A percentile compares a stretch with the other conserved stretches of the same genome.
Conservation (phyloP, 2,329 filamentous ascomycete species). For the Trichoderma cornu-damae region DNA sequence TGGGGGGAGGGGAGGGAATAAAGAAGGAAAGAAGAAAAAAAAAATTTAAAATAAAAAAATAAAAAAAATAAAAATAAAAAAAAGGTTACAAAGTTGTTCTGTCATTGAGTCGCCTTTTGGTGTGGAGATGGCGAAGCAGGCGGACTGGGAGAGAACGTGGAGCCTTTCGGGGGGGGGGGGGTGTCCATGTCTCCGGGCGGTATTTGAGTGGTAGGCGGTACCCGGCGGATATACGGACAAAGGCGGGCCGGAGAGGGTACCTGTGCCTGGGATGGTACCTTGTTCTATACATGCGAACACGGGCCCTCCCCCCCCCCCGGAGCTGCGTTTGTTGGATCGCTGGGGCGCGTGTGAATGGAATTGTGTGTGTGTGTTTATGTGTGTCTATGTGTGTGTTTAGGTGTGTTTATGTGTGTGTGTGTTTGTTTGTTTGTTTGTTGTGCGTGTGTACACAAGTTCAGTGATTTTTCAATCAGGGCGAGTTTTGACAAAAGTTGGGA, state of each 20-base stretch:
- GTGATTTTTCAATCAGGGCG: no score
- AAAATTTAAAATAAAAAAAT: no score
- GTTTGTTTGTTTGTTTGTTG: no score
- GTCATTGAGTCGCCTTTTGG: background rate
- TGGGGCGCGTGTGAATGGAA: conserved; percentile 7
- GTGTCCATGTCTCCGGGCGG: background rate
- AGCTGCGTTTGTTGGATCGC: conserved; percentile 20
- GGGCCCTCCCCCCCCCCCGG: background rate
- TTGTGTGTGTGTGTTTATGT: no score
- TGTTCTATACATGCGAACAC: background rate
- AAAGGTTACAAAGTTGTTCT: no score
- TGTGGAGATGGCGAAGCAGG: background rate
- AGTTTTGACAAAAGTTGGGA: no score
- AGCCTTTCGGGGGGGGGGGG: background rate
- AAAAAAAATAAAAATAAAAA: no score
- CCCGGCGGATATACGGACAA: background rate
- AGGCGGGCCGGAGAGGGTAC: background rate
- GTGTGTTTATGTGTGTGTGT: no score
- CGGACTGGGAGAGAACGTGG: background rate
- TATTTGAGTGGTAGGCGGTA: background rate
- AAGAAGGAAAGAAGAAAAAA: no score
- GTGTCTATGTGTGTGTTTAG: no score
- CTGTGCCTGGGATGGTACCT: background rate
- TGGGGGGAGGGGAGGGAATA: no score
- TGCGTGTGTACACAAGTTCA: no score